A percentile compares a stretch with the other conserved stretches of the same genome.
These are phyloP conservation scores for Coemansia sp. DNA, from an alignment of 371 early-diverging fungal genomes.

Conservation along the genomic window DNA sequence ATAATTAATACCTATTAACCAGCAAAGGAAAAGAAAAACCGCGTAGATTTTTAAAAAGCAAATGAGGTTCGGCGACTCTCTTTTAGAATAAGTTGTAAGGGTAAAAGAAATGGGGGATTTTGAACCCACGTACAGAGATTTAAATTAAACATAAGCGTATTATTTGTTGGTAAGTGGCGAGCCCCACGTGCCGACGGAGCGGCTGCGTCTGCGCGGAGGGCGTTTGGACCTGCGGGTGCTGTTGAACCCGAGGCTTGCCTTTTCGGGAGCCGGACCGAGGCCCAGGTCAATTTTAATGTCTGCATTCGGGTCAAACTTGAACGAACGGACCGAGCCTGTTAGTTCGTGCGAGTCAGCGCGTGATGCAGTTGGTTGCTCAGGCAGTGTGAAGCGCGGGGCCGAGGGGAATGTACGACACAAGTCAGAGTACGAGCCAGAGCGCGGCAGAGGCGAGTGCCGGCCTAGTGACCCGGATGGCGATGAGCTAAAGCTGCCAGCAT, in stretches of 20 bases:
- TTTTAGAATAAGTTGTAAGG: not conserved
- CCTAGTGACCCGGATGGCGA: slow-evolving; percentile 20
- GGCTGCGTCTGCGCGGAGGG: slow-evolving; percentile 30
- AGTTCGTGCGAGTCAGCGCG: not conserved
- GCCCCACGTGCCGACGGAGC: slow-evolving; percentile 36
- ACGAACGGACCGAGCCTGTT: not conserved
- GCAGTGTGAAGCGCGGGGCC: not conserved
- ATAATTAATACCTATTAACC: not conserved
- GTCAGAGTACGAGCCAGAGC: slow-evolving; percentile 30
- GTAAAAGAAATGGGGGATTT: not conserved
- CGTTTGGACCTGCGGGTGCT: slow-evolving; percentile 9
- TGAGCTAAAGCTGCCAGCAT: not conserved
- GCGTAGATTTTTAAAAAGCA: not conserved
- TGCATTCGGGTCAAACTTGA: slow-evolving; percentile 15
- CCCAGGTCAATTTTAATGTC: slow-evolving; percentile 23
- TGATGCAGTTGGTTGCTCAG: not conserved
- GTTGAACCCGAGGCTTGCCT: not conserved
- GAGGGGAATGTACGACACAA: slow-evolving; percentile 16
- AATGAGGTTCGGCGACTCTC: not conserved
- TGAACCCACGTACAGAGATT: not conserved
- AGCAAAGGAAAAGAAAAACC: not conserved
- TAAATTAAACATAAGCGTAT: not conserved
- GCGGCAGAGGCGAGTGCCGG: slow-evolving; percentile 33
- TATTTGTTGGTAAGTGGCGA: slow-evolving; percentile 2
- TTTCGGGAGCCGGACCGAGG: not conserved